phyloP scores from a whole-genome alignment of 192 early-diverging fungal genomes.

The Lobosporangium transversale region DNA sequence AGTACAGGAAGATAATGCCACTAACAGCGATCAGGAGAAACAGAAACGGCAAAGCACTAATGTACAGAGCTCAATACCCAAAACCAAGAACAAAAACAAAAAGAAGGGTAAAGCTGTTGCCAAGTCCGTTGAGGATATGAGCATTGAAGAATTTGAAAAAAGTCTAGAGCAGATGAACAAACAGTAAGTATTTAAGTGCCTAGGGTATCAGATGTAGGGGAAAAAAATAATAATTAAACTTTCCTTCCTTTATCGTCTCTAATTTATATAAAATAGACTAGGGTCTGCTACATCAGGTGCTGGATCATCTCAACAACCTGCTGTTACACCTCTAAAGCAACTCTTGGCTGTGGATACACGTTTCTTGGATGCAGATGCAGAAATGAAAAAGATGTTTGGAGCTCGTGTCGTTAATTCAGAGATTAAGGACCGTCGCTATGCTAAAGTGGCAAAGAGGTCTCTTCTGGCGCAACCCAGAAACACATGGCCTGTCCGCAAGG shows the following conservation, averaged over 20 bases:
- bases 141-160: slow-evolving; percentile 71
- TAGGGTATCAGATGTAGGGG: too few species aligned
- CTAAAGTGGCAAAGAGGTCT: slow-evolving; percentile 62
- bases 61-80: slow-evolving; percentile 7
- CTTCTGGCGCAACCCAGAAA: slow-evolving; percentile 75
- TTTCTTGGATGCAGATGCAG: slow-evolving; percentile 83
- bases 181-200: slow-evolving; percentile 63
- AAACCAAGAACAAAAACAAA: slow-evolving; percentile 55
- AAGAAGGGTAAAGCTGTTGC: slow-evolving; percentile 58
- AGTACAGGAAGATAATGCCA: neutral
- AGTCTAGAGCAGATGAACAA: slow-evolving; percentile 68
- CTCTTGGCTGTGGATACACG: slow-evolving; percentile 69
- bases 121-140: slow-evolving; percentile 60
- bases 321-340: slow-evolving; percentile 30
- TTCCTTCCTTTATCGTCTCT: too few species aligned
- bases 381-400: slow-evolving; percentile 92
- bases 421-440: slow-evolving; percentile 60
- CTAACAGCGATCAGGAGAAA: too few species aligned
- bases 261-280: slow-evolving; percentile 3
- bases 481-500: slow-evolving; percentile 74
- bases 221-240: too few species aligned
- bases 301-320: slow-evolving; percentile 4
- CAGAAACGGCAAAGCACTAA: too few species aligned
- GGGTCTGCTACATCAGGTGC: slow-evolving; percentile 10
- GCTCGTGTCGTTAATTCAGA: slow-evolving; percentile 77